Conservation (phyloP, 2,329 filamentous ascomycete species). For the Macroventuria anomochaeta region DNA sequence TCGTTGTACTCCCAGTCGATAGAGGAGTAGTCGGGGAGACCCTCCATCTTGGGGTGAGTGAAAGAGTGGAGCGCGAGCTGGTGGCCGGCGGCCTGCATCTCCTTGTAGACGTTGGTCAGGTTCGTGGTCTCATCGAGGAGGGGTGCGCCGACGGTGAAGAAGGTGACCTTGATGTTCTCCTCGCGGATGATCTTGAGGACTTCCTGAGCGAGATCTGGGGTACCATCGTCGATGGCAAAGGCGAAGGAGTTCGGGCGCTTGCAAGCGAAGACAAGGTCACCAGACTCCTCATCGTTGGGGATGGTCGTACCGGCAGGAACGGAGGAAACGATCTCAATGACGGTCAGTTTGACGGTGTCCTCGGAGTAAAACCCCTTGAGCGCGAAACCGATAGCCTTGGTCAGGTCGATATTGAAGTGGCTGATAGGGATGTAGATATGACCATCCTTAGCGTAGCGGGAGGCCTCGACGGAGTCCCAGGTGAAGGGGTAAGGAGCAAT, state of each 20-base stretch:
- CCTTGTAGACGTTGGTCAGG: slow-evolving; percentile 67
- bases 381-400: slow-evolving; percentile 63
- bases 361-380: slow-evolving; percentile 69
- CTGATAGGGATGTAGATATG: slow-evolving; percentile 71
- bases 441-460: slow-evolving; percentile 61
- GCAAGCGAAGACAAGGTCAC: slow-evolving; percentile 67
- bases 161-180: slow-evolving; percentile 70
- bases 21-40: slow-evolving; percentile 57
- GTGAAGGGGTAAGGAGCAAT: slow-evolving; percentile 69
- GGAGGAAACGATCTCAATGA: slow-evolving; percentile 65
- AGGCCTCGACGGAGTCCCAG: slow-evolving; percentile 70
- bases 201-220: slow-evolving; percentile 64
- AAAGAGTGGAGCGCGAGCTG: slow-evolving; percentile 73
- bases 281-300: slow-evolving; percentile 66
- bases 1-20: slow-evolving; percentile 69
- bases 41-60: slow-evolving; percentile 72
- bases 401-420: slow-evolving; percentile 69
- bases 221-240: slow-evolving; percentile 74
- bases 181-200: slow-evolving; percentile 68
- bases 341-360: slow-evolving; percentile 59
- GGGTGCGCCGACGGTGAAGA: slow-evolving; percentile 72
- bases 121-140: slow-evolving; percentile 66
- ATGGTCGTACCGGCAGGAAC: slow-evolving; percentile 61
- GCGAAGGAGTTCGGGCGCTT: slow-evolving; percentile 73
- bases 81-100: slow-evolving; percentile 68